Conservation (phyloP, 2,329 filamentous ascomycete genomes). For the Fusarium falciforme region DNA sequence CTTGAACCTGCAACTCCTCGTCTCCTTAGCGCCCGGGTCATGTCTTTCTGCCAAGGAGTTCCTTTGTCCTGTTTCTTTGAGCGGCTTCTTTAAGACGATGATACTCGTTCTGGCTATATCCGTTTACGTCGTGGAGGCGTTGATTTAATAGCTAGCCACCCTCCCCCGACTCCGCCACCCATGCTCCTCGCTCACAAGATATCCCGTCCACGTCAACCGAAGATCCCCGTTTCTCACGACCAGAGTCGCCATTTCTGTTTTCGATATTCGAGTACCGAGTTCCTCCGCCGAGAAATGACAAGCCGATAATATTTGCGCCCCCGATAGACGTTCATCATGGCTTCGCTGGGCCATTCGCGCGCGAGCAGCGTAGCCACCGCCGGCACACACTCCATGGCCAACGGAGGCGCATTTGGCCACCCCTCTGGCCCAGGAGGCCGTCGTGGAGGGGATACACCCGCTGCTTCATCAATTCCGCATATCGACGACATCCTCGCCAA, state of each 20-base stretch:
- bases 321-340: conserved; percentile 32
- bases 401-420: conserved; percentile 46
- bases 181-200: conserved; percentile 21
- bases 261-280: conserved; percentile 2
- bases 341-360: conserved; percentile 43
- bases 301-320: conserved; percentile 11
- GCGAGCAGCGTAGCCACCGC: conserved; percentile 42
- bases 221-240: conserved; percentile 1
- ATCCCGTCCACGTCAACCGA: conserved; percentile 8
- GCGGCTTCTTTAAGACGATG: conserved; percentile 29
- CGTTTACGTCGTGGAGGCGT: conserved; percentile 19
- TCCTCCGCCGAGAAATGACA: conserved; percentile 21
- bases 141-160: conserved; percentile 28
- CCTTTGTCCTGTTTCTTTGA: conserved; percentile 24
- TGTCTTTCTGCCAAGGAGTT: conserved; percentile 14
- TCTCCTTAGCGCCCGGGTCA: conserved; percentile 12
- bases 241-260: background rate
- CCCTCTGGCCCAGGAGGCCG: conserved; percentile 44
- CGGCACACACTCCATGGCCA: conserved; percentile 47
- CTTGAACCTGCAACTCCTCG: conserved; percentile 12
- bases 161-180: conserved; percentile 30
- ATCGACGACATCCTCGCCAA: conserved; percentile 64
- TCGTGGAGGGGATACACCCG: conserved; percentile 43
- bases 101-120: conserved; percentile 19
- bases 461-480: conserved; percentile 58